Conservation (phyloP, 2,329 filamentous ascomycete genomes). For the Ophiostoma sp. region DNA sequence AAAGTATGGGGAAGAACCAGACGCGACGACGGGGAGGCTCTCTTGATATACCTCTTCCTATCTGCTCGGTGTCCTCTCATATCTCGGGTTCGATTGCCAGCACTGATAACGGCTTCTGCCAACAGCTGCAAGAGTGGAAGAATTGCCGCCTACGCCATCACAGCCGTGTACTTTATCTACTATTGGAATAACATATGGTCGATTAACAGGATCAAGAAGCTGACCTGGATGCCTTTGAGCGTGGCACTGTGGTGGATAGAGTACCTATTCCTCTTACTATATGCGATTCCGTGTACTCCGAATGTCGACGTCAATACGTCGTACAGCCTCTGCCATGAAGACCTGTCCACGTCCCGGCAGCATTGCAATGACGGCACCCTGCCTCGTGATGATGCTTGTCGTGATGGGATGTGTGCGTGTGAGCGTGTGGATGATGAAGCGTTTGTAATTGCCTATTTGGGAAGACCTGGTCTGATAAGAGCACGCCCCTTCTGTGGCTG, state of each 20-base stretch:
- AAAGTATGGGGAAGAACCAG: neutral
- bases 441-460: neutral
- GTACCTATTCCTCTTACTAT: too few species aligned
- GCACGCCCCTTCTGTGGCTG: neutral
- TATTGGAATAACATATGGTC: neutral
- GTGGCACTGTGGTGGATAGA: too few species aligned
- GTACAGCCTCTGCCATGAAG: too few species aligned
- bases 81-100: neutral
- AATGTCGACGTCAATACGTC: too few species aligned
- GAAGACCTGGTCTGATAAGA: neutral
- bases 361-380: too few species aligned
- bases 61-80: neutral
- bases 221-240: too few species aligned
- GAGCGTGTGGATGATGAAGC: neutral
- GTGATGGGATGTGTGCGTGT: neutral
- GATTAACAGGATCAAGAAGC: neutral
- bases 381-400: neutral
- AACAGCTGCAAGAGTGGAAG: neutral
- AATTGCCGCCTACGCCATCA: neutral
- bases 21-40: neutral
- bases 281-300: too few species aligned
- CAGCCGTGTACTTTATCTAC: neutral
- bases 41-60: slow-evolving; percentile 3
- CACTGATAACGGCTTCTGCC: neutral
- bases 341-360: too few species aligned